A percentile compares a stretch with the other conserved stretches of the same genome.
Conservation (phyloP, 139 green algal species). For the Picochlorum sp. region DNA sequence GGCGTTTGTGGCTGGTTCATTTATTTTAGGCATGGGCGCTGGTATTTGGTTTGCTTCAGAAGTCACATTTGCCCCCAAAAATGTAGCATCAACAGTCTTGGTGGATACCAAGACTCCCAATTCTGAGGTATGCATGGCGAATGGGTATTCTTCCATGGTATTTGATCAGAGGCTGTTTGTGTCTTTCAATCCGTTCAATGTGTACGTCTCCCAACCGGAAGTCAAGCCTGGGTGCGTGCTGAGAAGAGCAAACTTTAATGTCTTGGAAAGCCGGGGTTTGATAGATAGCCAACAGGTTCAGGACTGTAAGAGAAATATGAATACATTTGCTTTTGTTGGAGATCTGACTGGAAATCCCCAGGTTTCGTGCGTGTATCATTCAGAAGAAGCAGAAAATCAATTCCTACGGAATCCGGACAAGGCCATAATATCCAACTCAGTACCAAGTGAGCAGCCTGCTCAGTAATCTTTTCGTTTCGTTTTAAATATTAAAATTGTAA, state of each 20-base stretch:
- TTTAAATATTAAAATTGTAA: background rate
- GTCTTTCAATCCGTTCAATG: conserved; percentile 98
- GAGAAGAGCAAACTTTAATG: conserved; percentile 78
- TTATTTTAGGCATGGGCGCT: conserved; percentile 67
- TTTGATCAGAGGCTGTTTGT: conserved; percentile 98
- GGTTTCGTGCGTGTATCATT: conserved; percentile 96
- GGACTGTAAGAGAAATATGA: conserved; percentile 93
- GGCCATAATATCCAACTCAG: conserved; percentile 50
- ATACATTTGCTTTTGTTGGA: conserved; percentile 98
- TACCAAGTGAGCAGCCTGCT: too few relatives aligned
- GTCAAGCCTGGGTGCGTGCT: conserved; percentile 97
- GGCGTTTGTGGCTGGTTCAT: conserved; percentile 66
- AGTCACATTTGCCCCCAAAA: conserved; percentile 68
- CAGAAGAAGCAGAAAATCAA: conserved; percentile 87
- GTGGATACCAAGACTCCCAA: conserved; percentile 93
- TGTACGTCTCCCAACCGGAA: conserved; percentile 92
- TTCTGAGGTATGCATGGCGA: conserved; percentile 89
- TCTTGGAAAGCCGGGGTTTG: conserved; percentile 86
- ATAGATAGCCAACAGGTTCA: conserved; percentile 66
- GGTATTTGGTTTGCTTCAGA: conserved; percentile 63
- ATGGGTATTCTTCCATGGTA: conserved; percentile 95
- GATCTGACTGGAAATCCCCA: conserved; percentile 79
- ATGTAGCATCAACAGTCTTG: conserved; percentile 86
- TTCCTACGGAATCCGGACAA: conserved; percentile 60
- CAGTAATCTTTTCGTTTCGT: conserved; percentile 3